phyloP scores from a whole-genome alignment of 805 yeast species.

The Candida ovalis region DNA sequence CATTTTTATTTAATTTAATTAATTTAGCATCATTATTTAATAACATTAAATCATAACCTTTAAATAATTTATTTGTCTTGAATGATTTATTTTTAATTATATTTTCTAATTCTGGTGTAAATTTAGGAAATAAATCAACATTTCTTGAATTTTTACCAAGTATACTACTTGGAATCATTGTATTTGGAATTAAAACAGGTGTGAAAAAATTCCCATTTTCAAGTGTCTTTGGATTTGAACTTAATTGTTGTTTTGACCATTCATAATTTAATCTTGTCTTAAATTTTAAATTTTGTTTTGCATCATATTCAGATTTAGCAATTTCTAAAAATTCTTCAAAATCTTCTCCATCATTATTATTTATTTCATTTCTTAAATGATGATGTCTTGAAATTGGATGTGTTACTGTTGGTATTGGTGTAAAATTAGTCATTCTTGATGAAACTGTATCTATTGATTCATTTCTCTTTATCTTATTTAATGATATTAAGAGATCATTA shows the following conservation, averaged over 20 bases:
- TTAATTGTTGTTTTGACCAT: slow-evolving; percentile 39
- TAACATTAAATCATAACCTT: slow-evolving; percentile 16
- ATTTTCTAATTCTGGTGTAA: background rate
- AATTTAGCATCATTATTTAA: slow-evolving; percentile 33
- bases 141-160: background rate
- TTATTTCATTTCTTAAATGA: slow-evolving; percentile 2
- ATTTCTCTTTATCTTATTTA: slow-evolving; percentile 21
- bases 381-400: slow-evolving; percentile 1
- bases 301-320: slow-evolving; percentile 39
- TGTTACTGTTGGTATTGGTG: slow-evolving; percentile 17
- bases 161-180: slow-evolving; percentile 22
- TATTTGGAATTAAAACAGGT: slow-evolving; percentile 37
- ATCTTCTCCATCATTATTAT: slow-evolving; percentile 12
- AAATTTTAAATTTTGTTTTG: slow-evolving; percentile 40
- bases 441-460: slow-evolving; percentile 9
- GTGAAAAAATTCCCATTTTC: slow-evolving; percentile 42
- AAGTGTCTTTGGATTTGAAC: slow-evolving; percentile 35
- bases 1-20: slow-evolving; percentile 1
- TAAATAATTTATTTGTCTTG: background rate
- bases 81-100: background rate
- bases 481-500: slow-evolving; percentile 20
- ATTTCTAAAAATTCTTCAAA: slow-evolving; percentile 41
- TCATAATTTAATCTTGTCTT: slow-evolving; percentile 50
- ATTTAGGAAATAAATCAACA: slow-evolving; percentile 19
- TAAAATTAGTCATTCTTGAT: slow-evolving; percentile 26